A percentile compares a stretch with the other conserved stretches of the same genome.
Conservation (phyloP, 257 asterid genomes). For the Solanum pennellii region DNA sequence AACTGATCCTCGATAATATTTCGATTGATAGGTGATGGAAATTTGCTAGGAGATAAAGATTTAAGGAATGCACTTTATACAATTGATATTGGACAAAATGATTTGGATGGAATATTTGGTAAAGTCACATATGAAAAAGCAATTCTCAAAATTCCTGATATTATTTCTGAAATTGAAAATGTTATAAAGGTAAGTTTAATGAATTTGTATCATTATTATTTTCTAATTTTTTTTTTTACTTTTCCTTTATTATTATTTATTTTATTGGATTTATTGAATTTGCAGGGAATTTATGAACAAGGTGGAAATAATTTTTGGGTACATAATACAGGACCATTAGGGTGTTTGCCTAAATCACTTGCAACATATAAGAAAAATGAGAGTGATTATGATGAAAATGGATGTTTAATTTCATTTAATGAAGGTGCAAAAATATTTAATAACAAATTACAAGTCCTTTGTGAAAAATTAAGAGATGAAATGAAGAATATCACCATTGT, state of each 20-base stretch:
- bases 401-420: constrained; percentile 23
- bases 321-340: constrained; percentile 43
- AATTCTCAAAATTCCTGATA: constrained; percentile 20
- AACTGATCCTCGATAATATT: not conserved
- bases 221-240: not conserved
- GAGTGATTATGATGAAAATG: constrained; percentile 21
- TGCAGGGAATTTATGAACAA: constrained; percentile 10
- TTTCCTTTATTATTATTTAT: not conserved
- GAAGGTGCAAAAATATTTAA: constrained; percentile 30
- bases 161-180: constrained; percentile 28
- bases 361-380: constrained; percentile 3
- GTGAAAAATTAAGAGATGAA: constrained; percentile 7
- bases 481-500: constrained; percentile 19
- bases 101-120: constrained; percentile 16
- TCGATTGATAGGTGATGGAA: constrained; percentile 7
- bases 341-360: constrained; percentile 32
- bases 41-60: constrained; percentile 16
- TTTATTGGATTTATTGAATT: not conserved
- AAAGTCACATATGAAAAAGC: constrained; percentile 9
- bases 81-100: constrained; percentile 45
- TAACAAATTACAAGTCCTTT: not conserved
- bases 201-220: not conserved
- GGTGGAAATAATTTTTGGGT: constrained; percentile 42
- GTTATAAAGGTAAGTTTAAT: constrained; percentile 18
- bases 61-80: constrained; percentile 26